These are phyloP conservation scores for Passiflora organensis DNA, from an alignment of 345 rosid genomes.

Conservation along the genomic window DNA sequence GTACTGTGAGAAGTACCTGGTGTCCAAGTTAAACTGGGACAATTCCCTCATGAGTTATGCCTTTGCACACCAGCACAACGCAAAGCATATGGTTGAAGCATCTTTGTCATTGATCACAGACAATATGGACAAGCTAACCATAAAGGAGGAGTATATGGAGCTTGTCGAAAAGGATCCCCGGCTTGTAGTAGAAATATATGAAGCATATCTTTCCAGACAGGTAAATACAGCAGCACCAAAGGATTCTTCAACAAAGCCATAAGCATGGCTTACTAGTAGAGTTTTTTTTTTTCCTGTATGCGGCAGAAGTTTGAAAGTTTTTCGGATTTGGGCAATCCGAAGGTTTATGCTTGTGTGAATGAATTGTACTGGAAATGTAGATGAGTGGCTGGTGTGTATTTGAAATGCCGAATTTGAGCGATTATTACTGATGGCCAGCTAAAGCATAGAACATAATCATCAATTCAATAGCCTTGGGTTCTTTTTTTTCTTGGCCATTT, in stretches of 20 bases:
- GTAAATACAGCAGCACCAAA: slow-evolving; percentile 62
- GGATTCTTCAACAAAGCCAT: slow-evolving; percentile 26
- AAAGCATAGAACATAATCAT: too few relatives aligned
- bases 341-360: background rate
- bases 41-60: slow-evolving; percentile 68
- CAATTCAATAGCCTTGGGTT: too few relatives aligned
- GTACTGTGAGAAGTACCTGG: slow-evolving; percentile 65
- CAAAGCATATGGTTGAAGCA: slow-evolving; percentile 59
- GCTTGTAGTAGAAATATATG: slow-evolving; percentile 71
- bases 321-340: background rate
- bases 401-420: too few relatives aligned
- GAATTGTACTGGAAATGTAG: background rate
- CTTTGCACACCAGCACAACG: slow-evolving; percentile 81
- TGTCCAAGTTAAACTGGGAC: slow-evolving; percentile 70
- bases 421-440: too few relatives aligned
- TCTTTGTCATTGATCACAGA: slow-evolving; percentile 58
- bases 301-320: background rate
- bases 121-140: slow-evolving; percentile 75
- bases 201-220: slow-evolving; percentile 63
- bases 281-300: background rate
- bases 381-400: too few relatives aligned
- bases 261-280: background rate
- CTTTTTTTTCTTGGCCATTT: too few relatives aligned
- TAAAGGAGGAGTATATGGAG: slow-evolving; percentile 59
- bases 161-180: slow-evolving; percentile 73